Conservation (phyloP, 306 rosid species). For the Abrus precatorius region DNA sequence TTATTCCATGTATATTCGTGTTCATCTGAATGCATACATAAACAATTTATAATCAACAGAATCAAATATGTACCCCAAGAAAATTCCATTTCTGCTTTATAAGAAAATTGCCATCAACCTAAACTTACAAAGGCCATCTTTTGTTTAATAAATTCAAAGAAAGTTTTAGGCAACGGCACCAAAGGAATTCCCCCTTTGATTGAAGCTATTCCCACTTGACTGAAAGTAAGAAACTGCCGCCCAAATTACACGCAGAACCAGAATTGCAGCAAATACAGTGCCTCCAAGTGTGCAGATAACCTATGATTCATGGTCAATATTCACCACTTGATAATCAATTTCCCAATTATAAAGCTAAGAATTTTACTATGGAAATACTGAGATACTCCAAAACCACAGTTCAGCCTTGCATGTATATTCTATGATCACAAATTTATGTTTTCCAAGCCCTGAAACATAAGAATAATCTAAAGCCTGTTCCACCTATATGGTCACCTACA, state of each 20-base stretch:
- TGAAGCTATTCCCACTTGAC: constrained; percentile 63
- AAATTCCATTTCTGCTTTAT: constrained; percentile 34
- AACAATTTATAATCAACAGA: neutral
- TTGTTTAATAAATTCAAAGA: neutral
- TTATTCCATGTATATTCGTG: neutral
- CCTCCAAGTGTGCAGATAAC: constrained; percentile 80
- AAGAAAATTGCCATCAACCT: constrained; percentile 30
- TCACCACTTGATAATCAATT: constrained; percentile 11
- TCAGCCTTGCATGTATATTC: constrained; percentile 1
- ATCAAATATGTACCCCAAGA: constrained; percentile 28
- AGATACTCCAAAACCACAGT: constrained; percentile 17
- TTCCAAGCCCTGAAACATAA: constrained; percentile 8
- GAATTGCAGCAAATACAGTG: constrained; percentile 66
- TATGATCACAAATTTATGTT: constrained; percentile 29
- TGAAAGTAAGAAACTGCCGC: constrained; percentile 71
- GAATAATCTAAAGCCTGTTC: constrained; percentile 26
- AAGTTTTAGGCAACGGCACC: constrained; percentile 57
- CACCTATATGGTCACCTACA: constrained; percentile 11
- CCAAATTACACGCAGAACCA: constrained; percentile 71
- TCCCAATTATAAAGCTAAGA: constrained; percentile 12
- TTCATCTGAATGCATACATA: constrained; percentile 14
- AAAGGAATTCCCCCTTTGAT: constrained; percentile 65
- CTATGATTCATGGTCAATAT: constrained; percentile 52
- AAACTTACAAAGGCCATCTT: constrained; percentile 12
- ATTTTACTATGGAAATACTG: constrained; percentile 14